A percentile compares a stretch with the other conserved stretches of the same genome.
These are phyloP conservation scores for Lactuca sativa DNA, from an alignment of 129 eudicot genomes.

Conservation along the genomic window DNA sequence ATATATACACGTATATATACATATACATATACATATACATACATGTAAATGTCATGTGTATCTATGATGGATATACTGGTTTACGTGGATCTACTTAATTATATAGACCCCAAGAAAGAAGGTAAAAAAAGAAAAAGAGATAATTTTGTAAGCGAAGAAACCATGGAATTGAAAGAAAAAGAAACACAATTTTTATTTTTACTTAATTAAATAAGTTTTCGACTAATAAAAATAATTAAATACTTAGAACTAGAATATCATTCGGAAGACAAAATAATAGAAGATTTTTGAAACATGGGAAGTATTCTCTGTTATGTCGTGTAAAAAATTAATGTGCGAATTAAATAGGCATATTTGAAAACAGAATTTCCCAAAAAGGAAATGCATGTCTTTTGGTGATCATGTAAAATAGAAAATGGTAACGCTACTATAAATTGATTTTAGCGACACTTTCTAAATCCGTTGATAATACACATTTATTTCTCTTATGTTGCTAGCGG, in stretches of 20 bases:
- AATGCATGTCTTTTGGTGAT: not conserved
- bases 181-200: too few relatives aligned
- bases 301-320: not conserved
- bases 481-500: too few relatives aligned
- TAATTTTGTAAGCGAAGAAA: slow-evolving; percentile 1
- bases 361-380: not conserved
- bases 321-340: not conserved
- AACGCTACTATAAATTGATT: not conserved
- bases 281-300: not conserved
- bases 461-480: too few relatives aligned
- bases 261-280: not conserved
- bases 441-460: too few relatives aligned
- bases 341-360: not conserved
- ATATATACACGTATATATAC: not conserved
- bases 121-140: too few relatives aligned
- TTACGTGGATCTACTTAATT: not conserved
- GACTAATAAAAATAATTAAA: too few relatives aligned
- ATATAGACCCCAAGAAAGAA: not conserved
- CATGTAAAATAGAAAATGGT: not conserved
- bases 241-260: not conserved
- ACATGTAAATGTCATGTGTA: not conserved
- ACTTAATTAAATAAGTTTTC: too few relatives aligned
- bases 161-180: not conserved
- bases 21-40: not conserved
- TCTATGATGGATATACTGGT: not conserved